Evolutionary conservation across 2,329 filamentous ascomycete genomes (phyloP), one percentile per base, ranked within the genome.

Genomic region (Ilyonectria sp.): DNA sequence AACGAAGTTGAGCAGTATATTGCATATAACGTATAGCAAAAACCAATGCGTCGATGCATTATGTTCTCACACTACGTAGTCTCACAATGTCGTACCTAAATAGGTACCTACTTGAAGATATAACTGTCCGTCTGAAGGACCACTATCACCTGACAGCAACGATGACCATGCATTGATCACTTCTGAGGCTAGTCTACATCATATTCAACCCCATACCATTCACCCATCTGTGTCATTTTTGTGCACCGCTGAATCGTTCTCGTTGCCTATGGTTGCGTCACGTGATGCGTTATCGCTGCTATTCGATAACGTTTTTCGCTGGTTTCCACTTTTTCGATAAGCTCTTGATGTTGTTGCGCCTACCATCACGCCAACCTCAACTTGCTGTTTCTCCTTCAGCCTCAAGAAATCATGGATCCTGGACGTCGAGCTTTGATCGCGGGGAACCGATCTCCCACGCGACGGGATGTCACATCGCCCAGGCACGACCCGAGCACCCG

Each of bases 401-500:
- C 23, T 46, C 29, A 33, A 19, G 13, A 21, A 65, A 70, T 17
- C 21, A 90, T 90, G 88, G 85, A 90, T 75, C 86, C 87, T 13
- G 85, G 79, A 50, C 82, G 88, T 59, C 84, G 81, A 71, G 87
- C 86, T 49, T 87, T 89, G 86, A 85, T 90, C 49, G 75, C 82
- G 60, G 84, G 84, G 52, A 78, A 80, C 69, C 82, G 82, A 71
- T 85, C 86, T 26, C 74, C 76, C 65, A 78, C 77, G 64, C 77
- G 80, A 58, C 82, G 85, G 74, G 85, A 90, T 73, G 82, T 89
- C 68, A 87, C 86, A 35, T 85, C 85, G 47, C 88, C 89, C 7
- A 85, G 88, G 73, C 82, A 84, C 73, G 88, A 91, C 77, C 78
- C 83, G 58, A 85, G 82, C 74, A 87, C 79, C 62, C 87, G 90